Conservation (phyloP, 2,329 filamentous ascomycete genomes). For the Fusarium aywerte region DNA sequence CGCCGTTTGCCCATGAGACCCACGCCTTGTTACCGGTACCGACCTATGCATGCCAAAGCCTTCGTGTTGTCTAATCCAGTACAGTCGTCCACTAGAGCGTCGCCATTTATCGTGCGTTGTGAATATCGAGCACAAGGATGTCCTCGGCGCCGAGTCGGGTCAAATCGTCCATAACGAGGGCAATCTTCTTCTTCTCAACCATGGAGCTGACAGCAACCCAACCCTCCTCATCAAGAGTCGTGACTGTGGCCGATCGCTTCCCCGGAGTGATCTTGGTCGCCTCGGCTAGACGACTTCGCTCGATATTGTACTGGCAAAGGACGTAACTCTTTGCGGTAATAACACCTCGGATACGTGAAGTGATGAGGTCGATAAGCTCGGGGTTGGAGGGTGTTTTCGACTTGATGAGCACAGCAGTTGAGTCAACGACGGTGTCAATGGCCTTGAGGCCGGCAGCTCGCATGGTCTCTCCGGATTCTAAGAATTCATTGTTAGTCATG, state of each 20-base stretch:
- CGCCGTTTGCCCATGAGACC: slow-evolving; percentile 37
- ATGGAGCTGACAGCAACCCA: slow-evolving; percentile 97
- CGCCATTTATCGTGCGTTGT: slow-evolving; percentile 72
- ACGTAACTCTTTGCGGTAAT: slow-evolving; percentile 96
- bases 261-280: slow-evolving; percentile 88
- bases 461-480: slow-evolving; percentile 99
- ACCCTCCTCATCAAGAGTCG: slow-evolving; percentile 84
- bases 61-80: slow-evolving; percentile 6
- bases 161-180: slow-evolving; percentile 86
- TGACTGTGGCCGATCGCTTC: slow-evolving; percentile 92
- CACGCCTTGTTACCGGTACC: slow-evolving; percentile 22
- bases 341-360: slow-evolving; percentile 87
- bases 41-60: slow-evolving; percentile 31
- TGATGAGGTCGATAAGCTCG: slow-evolving; percentile 83
- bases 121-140: slow-evolving; percentile 85
- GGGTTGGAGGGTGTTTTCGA: slow-evolving; percentile 84
- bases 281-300: slow-evolving; percentile 71
- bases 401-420: slow-evolving; percentile 90
- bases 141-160: slow-evolving; percentile 81
- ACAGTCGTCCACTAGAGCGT: neutral
- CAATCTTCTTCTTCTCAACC: slow-evolving; percentile 89
- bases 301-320: slow-evolving; percentile 95
- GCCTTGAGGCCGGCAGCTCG: slow-evolving; percentile 91
- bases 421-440: slow-evolving; percentile 92
- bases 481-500: slow-evolving; percentile 23